Conservation (phyloP, 257 asterid species). For the Solanum verrucosum region DNA sequence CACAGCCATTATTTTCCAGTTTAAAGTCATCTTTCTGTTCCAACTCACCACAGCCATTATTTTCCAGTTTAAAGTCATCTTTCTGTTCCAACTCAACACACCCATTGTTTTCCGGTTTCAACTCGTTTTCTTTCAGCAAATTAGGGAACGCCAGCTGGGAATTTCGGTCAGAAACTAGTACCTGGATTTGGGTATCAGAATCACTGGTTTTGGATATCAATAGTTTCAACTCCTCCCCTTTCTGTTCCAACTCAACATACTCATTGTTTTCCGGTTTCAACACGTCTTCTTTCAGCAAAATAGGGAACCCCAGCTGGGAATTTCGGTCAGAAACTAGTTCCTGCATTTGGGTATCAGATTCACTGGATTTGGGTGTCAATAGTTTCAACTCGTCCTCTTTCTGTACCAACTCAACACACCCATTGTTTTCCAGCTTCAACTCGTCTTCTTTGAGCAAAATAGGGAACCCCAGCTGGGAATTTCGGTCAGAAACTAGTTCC, state of each 20-base stretch:
- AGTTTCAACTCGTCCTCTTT: background rate
- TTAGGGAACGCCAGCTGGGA: background rate
- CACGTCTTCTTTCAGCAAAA: background rate
- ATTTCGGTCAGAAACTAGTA: background rate
- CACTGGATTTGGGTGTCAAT: too few relatives aligned
- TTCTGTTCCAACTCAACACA: background rate
- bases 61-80: background rate
- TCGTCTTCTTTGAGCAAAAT: background rate
- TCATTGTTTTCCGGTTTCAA: background rate
- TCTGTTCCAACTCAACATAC: background rate
- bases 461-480: background rate
- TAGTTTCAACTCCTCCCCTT: background rate
- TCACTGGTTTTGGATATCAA: background rate
- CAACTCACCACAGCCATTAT: background rate
- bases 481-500: background rate
- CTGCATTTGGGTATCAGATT: too few relatives aligned
- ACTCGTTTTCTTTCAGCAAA: background rate
- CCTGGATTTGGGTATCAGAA: background rate
- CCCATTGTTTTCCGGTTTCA: background rate
- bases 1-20: background rate
- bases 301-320: background rate
- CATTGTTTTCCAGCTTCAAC: background rate
- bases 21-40: background rate
- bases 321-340: too few relatives aligned
- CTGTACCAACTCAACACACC: background rate